These are phyloP conservation scores for Fusarium citri DNA, from an alignment of 2,329 filamentous ascomycete species.

Conservation along the genomic window DNA sequence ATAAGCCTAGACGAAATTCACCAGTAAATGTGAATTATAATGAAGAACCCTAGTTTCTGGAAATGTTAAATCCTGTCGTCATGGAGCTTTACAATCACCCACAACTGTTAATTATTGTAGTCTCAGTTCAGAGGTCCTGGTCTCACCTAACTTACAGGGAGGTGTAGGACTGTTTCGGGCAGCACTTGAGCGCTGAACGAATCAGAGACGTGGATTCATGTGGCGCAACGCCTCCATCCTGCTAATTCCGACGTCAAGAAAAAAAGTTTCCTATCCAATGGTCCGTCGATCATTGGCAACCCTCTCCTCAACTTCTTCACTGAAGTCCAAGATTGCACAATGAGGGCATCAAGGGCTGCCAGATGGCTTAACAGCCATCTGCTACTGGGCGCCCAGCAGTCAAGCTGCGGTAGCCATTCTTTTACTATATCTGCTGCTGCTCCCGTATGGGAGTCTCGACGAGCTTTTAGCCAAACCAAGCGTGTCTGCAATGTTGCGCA, in stretches of 20 bases:
- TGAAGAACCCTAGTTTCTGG: not conserved
- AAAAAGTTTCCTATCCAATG: constrained; percentile 49
- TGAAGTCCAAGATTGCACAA: constrained; percentile 47
- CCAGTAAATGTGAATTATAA: not conserved
- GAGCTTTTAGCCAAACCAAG: constrained; percentile 52
- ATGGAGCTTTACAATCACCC: not conserved
- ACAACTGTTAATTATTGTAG: not conserved
- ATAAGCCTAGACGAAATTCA: constrained; percentile 1
- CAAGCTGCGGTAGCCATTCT: constrained; percentile 44
- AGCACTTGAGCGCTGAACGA: constrained; percentile 32
- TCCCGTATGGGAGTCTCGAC: constrained; percentile 42
- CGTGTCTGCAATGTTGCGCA: constrained; percentile 53
- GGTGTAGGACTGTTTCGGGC: constrained; percentile 10
- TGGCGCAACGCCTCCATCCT: constrained; percentile 40
- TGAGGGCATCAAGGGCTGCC: constrained; percentile 55
- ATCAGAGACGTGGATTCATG: constrained; percentile 36
- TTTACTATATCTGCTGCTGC: constrained; percentile 44
- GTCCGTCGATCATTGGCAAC: constrained; percentile 43
- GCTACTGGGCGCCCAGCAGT: constrained; percentile 47
- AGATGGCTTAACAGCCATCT: constrained; percentile 58
- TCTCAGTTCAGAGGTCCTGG: not conserved
- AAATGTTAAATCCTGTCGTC: not conserved
- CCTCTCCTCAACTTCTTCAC: constrained; percentile 42
- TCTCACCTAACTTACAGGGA: constrained; percentile 9
- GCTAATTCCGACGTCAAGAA: constrained; percentile 43